Conservation (phyloP, 2,329 filamentous ascomycete species). For the Cladosporium sp. region DNA sequence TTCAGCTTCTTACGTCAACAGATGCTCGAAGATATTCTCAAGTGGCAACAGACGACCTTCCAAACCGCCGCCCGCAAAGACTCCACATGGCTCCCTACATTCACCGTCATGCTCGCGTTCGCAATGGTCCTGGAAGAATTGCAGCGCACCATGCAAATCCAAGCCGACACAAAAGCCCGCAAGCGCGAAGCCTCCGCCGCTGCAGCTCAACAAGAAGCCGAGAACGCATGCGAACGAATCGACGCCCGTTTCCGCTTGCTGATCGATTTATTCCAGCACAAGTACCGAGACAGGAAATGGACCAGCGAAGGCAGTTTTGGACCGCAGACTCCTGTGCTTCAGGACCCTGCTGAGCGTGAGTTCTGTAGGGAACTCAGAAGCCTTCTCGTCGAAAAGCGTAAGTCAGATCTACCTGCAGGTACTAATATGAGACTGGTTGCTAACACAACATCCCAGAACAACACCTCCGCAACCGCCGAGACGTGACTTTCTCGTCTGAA, state of each 20-base stretch:
- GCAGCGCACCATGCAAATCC: conserved; percentile 43
- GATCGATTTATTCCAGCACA: conserved; percentile 44
- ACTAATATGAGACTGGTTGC: neutral
- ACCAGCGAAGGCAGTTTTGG: conserved; percentile 33
- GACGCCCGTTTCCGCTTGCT: conserved; percentile 43
- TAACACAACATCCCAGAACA: conserved; percentile 27
- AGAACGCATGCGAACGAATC: conserved; percentile 40
- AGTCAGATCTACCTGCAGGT: conserved; percentile 17
- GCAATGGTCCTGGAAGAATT: conserved; percentile 47
- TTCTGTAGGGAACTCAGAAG: conserved; percentile 37
- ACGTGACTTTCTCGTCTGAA: conserved; percentile 34
- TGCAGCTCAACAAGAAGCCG: conserved; percentile 30
- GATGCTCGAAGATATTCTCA: conserved; percentile 41
- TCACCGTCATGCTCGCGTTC: conserved; percentile 44
- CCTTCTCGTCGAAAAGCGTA: conserved; percentile 41
- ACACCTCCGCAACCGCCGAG: conserved; percentile 35
- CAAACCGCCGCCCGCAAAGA: conserved; percentile 39
- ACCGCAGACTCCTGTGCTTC: conserved; percentile 36
- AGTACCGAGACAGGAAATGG: conserved; percentile 42
- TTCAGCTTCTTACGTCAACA: conserved; percentile 41
- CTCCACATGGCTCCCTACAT: conserved; percentile 43
- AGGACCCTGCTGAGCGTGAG: conserved; percentile 30
- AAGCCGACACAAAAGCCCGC: conserved; percentile 35
- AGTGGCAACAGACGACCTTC: conserved; percentile 45
- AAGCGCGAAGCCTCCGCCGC: conserved; percentile 29